Evolutionary conservation across 306 rosid species (phyloP).

Genomic region (Malus domestica): ASM211411v1 NC_041795.1:31079001-31079500

Average conservation of each 20-base stretch:
- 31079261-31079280: slow-evolving; percentile 74
- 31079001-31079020: not conserved
- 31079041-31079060: too few relatives aligned
- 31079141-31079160: too few relatives aligned
- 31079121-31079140: too few relatives aligned
- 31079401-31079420: slow-evolving; percentile 66
- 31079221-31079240: slow-evolving; percentile 34
- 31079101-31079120: too few relatives aligned
- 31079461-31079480: slow-evolving; percentile 35
- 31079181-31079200: not conserved
- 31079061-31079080: too few relatives aligned
- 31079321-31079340: not conserved
- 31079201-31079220: not conserved
- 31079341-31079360: not conserved
- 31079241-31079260: slow-evolving; percentile 55
- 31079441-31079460: slow-evolving; percentile 42
- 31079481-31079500: slow-evolving; percentile 30
- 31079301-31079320: slow-evolving; percentile 31
- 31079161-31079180: not conserved
- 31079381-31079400: slow-evolving; percentile 76
- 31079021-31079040: too few relatives aligned
- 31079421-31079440: slow-evolving; percentile 85
- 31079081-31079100: too few relatives aligned
- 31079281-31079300: slow-evolving; percentile 71
- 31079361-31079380: slow-evolving; percentile 33